phyloP scores from a whole-genome alignment of 2,329 filamentous ascomycete genomes.

The Fusarium proliferatum region DNA sequence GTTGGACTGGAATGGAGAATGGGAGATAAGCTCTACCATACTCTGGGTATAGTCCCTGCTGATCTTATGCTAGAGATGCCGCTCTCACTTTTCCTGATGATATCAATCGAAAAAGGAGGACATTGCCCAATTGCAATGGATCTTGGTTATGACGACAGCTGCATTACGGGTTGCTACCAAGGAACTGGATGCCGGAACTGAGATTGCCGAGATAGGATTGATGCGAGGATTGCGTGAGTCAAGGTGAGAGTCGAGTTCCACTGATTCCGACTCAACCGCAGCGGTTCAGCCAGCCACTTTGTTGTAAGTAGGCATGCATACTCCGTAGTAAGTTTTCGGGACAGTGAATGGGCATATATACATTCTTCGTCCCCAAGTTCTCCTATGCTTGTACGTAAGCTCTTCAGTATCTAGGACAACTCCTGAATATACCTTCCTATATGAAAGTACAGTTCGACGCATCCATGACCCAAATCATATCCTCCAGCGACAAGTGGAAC shows the following conservation, averaged over 20 bases:
- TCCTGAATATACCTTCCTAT: no score
- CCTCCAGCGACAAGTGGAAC: no score
- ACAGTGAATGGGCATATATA: fast-evolving
- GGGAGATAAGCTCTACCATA: slow-evolving; percentile 16
- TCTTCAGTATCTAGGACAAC: fast-evolving
- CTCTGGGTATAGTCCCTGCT: background rate
- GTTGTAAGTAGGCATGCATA: background rate
- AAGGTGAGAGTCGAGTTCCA: background rate
- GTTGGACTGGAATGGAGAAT: slow-evolving; percentile 5
- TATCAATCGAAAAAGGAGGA: background rate
- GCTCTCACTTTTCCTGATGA: background rate
- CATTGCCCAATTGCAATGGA: background rate
- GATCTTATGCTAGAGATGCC: background rate
- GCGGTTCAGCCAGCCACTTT: background rate
- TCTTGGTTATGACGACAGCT: background rate
- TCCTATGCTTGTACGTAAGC: fast-evolving
- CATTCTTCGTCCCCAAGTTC: fast-evolving
- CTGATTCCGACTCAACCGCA: background rate
- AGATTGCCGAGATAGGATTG: slow-evolving; percentile 2
- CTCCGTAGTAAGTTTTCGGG: background rate
- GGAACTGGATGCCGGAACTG: background rate
- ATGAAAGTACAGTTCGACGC: background rate
- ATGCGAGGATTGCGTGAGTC: background rate
- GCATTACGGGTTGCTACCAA: background rate
- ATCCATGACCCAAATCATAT: background rate